phyloP scores from a whole-genome alignment of 2,329 filamentous ascomycete species.

The Colletotrichum spinosum region DNA sequence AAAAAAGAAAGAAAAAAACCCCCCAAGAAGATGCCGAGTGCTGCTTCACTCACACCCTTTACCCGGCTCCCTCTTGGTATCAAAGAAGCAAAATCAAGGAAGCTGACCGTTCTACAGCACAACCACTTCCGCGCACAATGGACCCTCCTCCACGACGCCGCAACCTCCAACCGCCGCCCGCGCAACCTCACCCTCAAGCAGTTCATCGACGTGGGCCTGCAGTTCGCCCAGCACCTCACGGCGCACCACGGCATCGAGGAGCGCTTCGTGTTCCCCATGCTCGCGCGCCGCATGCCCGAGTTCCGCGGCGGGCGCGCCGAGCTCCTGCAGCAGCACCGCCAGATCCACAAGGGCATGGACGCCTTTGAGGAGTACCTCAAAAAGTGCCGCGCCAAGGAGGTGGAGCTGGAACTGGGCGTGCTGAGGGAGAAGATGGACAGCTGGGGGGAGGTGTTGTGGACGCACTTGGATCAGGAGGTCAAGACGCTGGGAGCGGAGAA shows the following conservation, averaged over 20 bases:
- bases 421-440: slow-evolving; percentile 79
- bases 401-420: slow-evolving; percentile 65
- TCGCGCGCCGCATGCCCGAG: slow-evolving; percentile 83
- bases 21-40: too few relatives aligned
- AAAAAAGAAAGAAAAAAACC: too few relatives aligned
- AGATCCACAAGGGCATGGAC: slow-evolving; percentile 83
- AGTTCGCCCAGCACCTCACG: slow-evolving; percentile 77
- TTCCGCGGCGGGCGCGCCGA: slow-evolving; percentile 69
- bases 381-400: slow-evolving; percentile 71
- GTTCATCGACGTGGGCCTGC: slow-evolving; percentile 75
- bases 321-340: slow-evolving; percentile 78
- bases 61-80: too few relatives aligned
- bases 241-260: slow-evolving; percentile 89
- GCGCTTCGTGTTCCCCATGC: slow-evolving; percentile 79
- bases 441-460: slow-evolving; percentile 84
- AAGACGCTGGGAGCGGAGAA: slow-evolving; percentile 82
- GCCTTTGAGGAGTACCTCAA: slow-evolving; percentile 74
- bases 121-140: slow-evolving; percentile 81
- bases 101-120: slow-evolving; percentile 64
- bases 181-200: slow-evolving; percentile 73
- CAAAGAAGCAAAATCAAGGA: background rate
- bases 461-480: slow-evolving; percentile 88
- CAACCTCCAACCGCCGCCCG: slow-evolving; percentile 68
- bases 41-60: too few relatives aligned
- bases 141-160: slow-evolving; percentile 77